Evolutionary conservation across 2,329 filamentous ascomycete genomes (phyloP), one percentile per base, ranked within the genome.

Genomic region (Nemania bipapillata): DNA sequence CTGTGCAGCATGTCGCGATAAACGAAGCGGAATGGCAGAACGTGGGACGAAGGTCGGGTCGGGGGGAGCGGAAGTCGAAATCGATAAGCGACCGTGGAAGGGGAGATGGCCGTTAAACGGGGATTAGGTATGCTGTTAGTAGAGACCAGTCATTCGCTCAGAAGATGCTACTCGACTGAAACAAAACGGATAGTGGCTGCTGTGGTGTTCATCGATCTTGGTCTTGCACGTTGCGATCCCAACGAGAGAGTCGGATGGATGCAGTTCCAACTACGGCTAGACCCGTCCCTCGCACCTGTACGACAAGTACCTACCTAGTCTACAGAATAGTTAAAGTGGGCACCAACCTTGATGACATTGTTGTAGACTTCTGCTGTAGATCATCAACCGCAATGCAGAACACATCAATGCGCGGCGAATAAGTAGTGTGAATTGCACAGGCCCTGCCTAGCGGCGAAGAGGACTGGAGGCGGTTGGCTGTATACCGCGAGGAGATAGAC

Each of bases 1-100:
- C 76, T 78, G 42, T 77, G 77, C 12, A 74, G 73, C 57, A 30
- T 64, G 62, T 11, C 64, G 67, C 30, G 70, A 72, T 37, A 66
- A 45, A 58, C 64, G 67, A 37, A 65, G 70, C 17, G 68, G 65
- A 17, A 68, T 62, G 32, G 68, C 70, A 28, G 65, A 56, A 53
- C 70, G 68, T 24, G 78, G 74, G 26, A 66, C 61, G 24, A 71
- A 62, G 42, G 65, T 57, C 65, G 66, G 67, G 40, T 68, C 59
- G 28, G 67, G 32, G 26, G 68, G 35, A 26, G 61, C 53, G 22
- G 68, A 37, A 26, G 61, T 56, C 26, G 69, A 59, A 32, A 37
- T 50, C 35, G 63, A 56, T 20, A 66, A 67, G 55, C 62, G 69
- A 58, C 58, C 52, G 57, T 71, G 54, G 42, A 73, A 74, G 24